Conservation (phyloP, 2,329 filamentous ascomycete genomes). For the Fusarium coicis region DNA sequence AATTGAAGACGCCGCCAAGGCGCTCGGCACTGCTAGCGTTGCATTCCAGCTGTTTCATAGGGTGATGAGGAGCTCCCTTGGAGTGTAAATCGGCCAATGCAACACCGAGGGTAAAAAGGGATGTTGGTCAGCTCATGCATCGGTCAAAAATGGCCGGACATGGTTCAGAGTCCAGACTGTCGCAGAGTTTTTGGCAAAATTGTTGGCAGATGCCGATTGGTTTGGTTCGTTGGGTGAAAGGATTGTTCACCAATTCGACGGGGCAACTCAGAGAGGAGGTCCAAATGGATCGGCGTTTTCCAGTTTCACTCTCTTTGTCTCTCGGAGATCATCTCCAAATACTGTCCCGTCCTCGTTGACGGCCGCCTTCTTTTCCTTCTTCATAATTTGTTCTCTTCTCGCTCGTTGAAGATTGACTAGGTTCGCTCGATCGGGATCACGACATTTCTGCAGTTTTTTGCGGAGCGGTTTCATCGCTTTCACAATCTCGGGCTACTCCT, state of each 20-base stretch:
- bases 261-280: constrained; percentile 50
- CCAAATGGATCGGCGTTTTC: constrained; percentile 61
- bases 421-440: constrained; percentile 79
- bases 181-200: neutral
- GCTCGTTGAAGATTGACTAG: constrained; percentile 75
- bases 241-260: constrained; percentile 10
- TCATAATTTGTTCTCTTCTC: constrained; percentile 65
- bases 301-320: constrained; percentile 60
- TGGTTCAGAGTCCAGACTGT: constrained; percentile 6
- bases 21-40: constrained; percentile 22
- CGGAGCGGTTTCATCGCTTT: constrained; percentile 66
- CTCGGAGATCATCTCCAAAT: constrained; percentile 57
- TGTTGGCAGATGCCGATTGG: constrained; percentile 28
- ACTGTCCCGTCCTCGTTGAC: constrained; percentile 56
- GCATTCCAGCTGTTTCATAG: constrained; percentile 21
- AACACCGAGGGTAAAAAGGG: constrained; percentile 11
- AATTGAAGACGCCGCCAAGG: constrained; percentile 32
- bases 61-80: constrained; percentile 14
- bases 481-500: constrained; percentile 54
- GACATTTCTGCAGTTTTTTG: constrained; percentile 77
- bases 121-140: constrained; percentile 24
- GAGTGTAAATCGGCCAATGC: constrained; percentile 6
- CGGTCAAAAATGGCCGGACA: constrained; percentile 21
- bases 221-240: neutral
- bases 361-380: constrained; percentile 57